These are phyloP conservation scores for Hibiscus tridactylites DNA, from an alignment of 345 rosid species.

Conservation along the genomic window DNA sequence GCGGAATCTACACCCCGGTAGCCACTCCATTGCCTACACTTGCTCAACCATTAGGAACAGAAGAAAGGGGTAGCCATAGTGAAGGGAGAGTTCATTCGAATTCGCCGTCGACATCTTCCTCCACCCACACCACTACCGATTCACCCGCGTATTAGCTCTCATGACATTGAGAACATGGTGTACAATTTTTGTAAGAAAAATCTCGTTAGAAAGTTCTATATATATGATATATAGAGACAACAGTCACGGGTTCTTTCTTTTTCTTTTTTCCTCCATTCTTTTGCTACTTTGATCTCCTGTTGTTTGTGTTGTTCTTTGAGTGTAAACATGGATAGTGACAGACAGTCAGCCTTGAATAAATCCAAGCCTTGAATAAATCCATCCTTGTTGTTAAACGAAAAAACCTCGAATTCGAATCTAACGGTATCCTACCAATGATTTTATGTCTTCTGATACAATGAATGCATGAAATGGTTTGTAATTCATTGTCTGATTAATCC, in stretches of 20 bases:
- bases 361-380: slow-evolving; percentile 13
- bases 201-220: slow-evolving; percentile 3
- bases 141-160: slow-evolving; percentile 30
- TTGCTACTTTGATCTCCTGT: neutral
- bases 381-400: slow-evolving; percentile 2
- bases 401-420: neutral
- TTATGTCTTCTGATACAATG: neutral
- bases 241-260: neutral
- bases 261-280: neutral
- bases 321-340: slow-evolving; percentile 11
- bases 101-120: slow-evolving; percentile 65
- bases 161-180: slow-evolving; percentile 6
- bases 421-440: neutral
- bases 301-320: neutral
- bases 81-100: slow-evolving; percentile 32
- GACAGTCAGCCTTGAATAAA: slow-evolving; percentile 17
- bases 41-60: slow-evolving; percentile 13
- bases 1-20: slow-evolving; percentile 40
- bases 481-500: neutral
- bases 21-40: slow-evolving; percentile 20
- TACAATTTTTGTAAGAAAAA: slow-evolving; percentile 32
- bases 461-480: neutral
- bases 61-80: slow-evolving; percentile 39
- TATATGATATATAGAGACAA: neutral
- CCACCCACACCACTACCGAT: slow-evolving; percentile 48